A percentile compares a stretch with the other conserved stretches of the same genome.
phyloP scores from a whole-genome alignment of 2,329 filamentous ascomycete species.

The Fusarium chlamydosporum region DNA sequence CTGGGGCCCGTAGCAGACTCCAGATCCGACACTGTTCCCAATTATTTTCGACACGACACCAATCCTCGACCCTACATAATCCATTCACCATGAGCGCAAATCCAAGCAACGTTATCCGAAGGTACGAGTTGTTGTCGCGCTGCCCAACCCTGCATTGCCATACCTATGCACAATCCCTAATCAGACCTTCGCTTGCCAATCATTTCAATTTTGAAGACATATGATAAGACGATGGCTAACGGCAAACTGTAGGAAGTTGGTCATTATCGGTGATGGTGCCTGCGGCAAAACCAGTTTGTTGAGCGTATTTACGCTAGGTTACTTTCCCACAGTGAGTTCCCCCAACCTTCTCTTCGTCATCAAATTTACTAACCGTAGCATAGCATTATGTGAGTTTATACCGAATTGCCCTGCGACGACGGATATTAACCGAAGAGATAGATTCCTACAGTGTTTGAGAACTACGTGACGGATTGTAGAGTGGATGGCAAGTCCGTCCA shows the following conservation, averaged over 20 bases:
- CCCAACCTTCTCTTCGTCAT: conserved; percentile 15
- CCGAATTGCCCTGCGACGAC: conserved; percentile 20
- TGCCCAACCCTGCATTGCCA: conserved; percentile 4
- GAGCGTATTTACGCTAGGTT: conserved; percentile 97
- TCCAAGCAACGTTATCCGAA: conserved; percentile 73
- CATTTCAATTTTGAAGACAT: background rate
- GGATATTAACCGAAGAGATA: conserved; percentile 47
- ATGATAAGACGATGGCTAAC: conserved; percentile 30
- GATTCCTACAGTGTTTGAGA: conserved; percentile 98
- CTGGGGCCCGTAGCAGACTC: conserved; percentile 42
- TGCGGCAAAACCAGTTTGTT: conserved; percentile 98
- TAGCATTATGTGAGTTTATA: conserved; percentile 70
- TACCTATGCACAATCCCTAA: background rate
- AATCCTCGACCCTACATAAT: conserved; percentile 32
- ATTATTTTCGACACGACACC: conserved; percentile 30
- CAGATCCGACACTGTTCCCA: conserved; percentile 35
- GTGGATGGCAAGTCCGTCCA: conserved; percentile 99
- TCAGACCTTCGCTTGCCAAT: conserved; percentile 4
- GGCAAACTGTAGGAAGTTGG: conserved; percentile 79
- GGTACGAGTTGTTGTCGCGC: conserved; percentile 63
- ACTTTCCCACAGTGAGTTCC: conserved; percentile 91
- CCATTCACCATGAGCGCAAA: conserved; percentile 60
- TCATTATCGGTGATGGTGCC: conserved; percentile 97
- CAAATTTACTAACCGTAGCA: conserved; percentile 49
- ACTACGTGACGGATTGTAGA: conserved; percentile 98